Base-by-base conservation (phyloP, 2,329 filamentous ascomycete genomes). In the Huntiella decipiens region DNA sequence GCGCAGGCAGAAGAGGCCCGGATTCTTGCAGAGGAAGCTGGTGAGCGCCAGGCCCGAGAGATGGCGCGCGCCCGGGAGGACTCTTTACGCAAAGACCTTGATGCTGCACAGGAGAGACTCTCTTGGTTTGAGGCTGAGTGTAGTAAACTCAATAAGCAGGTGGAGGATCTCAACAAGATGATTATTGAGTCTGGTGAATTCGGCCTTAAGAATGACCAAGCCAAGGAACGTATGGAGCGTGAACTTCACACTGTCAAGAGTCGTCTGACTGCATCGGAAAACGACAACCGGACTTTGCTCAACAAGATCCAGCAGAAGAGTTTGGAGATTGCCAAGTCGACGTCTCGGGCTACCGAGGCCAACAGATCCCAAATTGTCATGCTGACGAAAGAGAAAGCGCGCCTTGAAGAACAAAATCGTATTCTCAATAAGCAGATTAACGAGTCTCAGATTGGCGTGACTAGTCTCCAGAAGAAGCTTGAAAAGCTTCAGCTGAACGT, bases 251-350 rank as follows among this genome's bases (percentile, higher is more conserved):
- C 88, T 1, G 74, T 95, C 53, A 93, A 91, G 60, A 87, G 87
- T 50, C 79, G 88, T 16, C 67, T 98, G 36, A 73, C 80, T 5
- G 91, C 88, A 17, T 96, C 88, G 0, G 88, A 98, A 59, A 95
- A 96, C 55, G 88, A 96, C 62, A 96, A 96, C 56, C 79, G 85
- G 44, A 80, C 86, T 4, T 67, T 98, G n/a, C 71, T 96, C 53
- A 96, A 95, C 65, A 96, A 96, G 62, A 71, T 98, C 13, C 88
- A 96, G 56, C 88, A 96, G 56, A 96, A 96, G 66, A 91, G 92
- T 28, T 71, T 98, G 5, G 88, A 98, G 57, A 92, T 98, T 59
- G 88, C 88, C 36, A 76, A 91, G 39, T 91, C 88, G 0, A 84
- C 76, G 50, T 93, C 87, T 4, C 79, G 80, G 49, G 88, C 82